Evolutionary conservation across 176 grass and related monocot genomes (phyloP), one percentile per base, ranked within the genome.

Genomic region (Eragrostis curvula): DNA sequence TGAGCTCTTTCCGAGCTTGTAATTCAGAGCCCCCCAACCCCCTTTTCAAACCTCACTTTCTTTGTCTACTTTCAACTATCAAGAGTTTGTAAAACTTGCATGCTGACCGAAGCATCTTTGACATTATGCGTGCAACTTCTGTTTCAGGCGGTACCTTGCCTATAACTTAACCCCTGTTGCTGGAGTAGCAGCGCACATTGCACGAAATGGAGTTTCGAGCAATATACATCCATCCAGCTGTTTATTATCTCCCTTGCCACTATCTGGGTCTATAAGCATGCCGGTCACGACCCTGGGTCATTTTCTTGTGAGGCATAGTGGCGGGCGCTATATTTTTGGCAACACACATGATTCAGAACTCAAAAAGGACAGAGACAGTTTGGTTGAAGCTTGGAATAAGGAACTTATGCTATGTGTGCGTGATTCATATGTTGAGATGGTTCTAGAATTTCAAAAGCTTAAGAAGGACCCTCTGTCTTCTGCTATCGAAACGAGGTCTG

Each of bases 81-180:
- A 18, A 40, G 41, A 74, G 46, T 57, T 66, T 44, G 52, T 64
- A 71, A 87, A 87, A 83, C 59, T 40, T 79, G 51, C 25, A 15
- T 71, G 53, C 45, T 74, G 25, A 32, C 60, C 45, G 15, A 80
- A 69, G 18, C 25, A 40, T 32, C 21, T 59, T 83, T 84, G 32
- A 48, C 58, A 67, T 74, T 57, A 71, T 51, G 13, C 21, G 27
- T 92, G 11, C 58, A 23, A 42, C 83, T 80, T 90, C 52, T 57
- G 12, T 92, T 89, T 93, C 84, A 95, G 95, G 76, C 81, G 92
- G 60, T 98, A 95, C 86, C 90, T 98, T 89, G 71, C 92, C 36
- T 98, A 98, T 80, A 92, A 93, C 84, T 92, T 98, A 74, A 98
- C 92, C 65, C 95, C 95, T 58, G 60, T 94, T 85, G 92, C 92